phyloP scores from a whole-genome alignment of 1,284 basidiomycete genomes.

The Pyrrhoderma noxium region DNA sequence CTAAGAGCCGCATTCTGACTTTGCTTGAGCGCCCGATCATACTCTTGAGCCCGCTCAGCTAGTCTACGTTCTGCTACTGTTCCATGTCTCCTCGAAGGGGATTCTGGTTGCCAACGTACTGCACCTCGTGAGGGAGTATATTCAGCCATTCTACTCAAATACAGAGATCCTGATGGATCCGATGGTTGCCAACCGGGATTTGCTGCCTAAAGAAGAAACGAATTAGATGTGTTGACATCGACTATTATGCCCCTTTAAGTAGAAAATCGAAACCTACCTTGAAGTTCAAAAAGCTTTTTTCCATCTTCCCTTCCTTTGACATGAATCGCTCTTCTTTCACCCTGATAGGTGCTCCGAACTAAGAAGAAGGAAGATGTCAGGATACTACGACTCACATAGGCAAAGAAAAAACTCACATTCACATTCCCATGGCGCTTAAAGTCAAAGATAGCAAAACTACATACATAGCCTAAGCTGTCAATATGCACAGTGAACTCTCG shows the following conservation, averaged over 20 bases:
- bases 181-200: constrained; percentile 92
- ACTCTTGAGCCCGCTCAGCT: constrained; percentile 55
- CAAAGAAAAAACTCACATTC: constrained; percentile 42
- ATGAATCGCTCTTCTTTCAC: constrained; percentile 66
- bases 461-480: constrained; percentile 93
- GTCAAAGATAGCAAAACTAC: constrained; percentile 97
- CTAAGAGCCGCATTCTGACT: constrained; percentile 50
- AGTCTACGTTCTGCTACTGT: constrained; percentile 27
- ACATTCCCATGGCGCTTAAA: constrained; percentile 88
- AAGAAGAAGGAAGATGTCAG: background rate
- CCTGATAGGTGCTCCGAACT: constrained; percentile 74
- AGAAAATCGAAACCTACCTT: constrained; percentile 50
- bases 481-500: constrained; percentile 95
- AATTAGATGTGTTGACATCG: background rate
- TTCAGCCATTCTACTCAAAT: constrained; percentile 77
- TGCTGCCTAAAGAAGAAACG: constrained; percentile 46
- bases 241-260: constrained; percentile 1
- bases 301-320: constrained; percentile 94
- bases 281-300: constrained; percentile 95
- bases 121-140: constrained; percentile 37
- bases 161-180: constrained; percentile 80
- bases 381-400: constrained; percentile 8
- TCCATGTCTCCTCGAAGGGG: constrained; percentile 15
- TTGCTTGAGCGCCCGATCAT: constrained; percentile 66
- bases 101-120: constrained; percentile 22